Base-by-base conservation (phyloP, 2,329 filamentous ascomycete species). In the Fusarium musae region DNA sequence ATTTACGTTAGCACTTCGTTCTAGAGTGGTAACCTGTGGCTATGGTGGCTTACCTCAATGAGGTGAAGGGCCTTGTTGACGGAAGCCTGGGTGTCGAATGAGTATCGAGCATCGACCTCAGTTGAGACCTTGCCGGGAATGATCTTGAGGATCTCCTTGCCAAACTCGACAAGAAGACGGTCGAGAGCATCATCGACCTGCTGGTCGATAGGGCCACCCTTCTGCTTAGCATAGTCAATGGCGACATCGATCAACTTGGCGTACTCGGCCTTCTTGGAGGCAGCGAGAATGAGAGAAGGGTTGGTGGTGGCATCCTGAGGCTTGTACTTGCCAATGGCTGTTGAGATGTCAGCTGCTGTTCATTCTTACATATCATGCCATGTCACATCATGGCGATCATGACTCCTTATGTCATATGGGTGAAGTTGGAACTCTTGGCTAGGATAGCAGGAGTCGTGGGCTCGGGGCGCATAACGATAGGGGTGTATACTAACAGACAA, bases 231-330 rank as follows among this genome's bases (percentile, higher is more conserved):
- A 85, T 94, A 95, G 75, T 87, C 89, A 78, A 98, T 88, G 79
- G 96, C 95, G 64, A 87, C 86, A 82, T 98, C 95, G 79, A 98
- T 97, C 82, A 98, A 88, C 85, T 92, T 92, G 81, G 93, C 94
- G 85, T 98, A 98, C 86, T 98, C 95, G 83, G 93, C 82, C 91
- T 98, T 98, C 91, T 99, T 98, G 83, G 96, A 95, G 75, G 96
- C 96, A 78, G 95, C 96, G 83, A 99, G 93, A 86, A 99, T 98
- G 84, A 99, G 90, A 74, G 96, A 98, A 69, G 96, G 96, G 92
- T 99, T 99, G 88, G 96, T 99, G 84, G 96, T 99, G 82, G 96
- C 96, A 93, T 99, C 96, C 90, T 99, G 95, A 76, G 96, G 96
- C 92, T 97, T 97, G 92, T 99, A 99, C 89, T 98, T 98, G 89